Base-by-base conservation (phyloP, 345 rosid species). In the Rhodomyrtus tomentosa region DNA sequence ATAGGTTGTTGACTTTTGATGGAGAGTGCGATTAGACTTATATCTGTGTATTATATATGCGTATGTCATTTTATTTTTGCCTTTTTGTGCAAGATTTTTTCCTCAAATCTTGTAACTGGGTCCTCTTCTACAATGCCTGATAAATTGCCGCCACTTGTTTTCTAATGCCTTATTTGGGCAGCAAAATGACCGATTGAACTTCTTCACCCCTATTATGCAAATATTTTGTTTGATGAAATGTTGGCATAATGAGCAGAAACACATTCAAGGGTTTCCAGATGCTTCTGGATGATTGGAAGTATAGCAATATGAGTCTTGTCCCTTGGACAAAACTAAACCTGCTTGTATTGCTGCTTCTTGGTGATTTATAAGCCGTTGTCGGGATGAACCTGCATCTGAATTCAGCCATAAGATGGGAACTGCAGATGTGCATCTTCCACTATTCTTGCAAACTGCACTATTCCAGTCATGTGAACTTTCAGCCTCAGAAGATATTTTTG, bases 401-500 rank as follows among this genome's bases (percentile, higher is more conserved):
- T 20, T 68, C 1, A 2, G 79, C 45, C 2, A 36, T 68, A 36
- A 36, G 45, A 68, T 36, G 76, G 36, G 32, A 40, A 32, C 76
- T 36, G 45, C 45, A 68, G 76, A 68, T 68, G 45, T 68, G 45
- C 11, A 5, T 32, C 38, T 68, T 68, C 76, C 45, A 4, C 76
- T 68, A 18, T 62, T 62, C 76, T 68, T 68, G 76, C 42, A 32
- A 32, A 68, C 79, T 68, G 7, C 45, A 18, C 24, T 50, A 81
- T 81, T 45, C 25, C 54, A 81, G 45, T 81, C 21, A 53, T 81
- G 54, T 50, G 53, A 50, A 81, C 55, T 52, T 81, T 52, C 25
- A 29, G 40, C 36, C 82, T 86, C 80, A 81, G 29, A 27, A 53
- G 79, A 84, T 51, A 85, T 50, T 82, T 85, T 87, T 87, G 16